Conservation (phyloP, 2,329 filamentous ascomycete genomes). For the Geoglossum cookeanum region DNA sequence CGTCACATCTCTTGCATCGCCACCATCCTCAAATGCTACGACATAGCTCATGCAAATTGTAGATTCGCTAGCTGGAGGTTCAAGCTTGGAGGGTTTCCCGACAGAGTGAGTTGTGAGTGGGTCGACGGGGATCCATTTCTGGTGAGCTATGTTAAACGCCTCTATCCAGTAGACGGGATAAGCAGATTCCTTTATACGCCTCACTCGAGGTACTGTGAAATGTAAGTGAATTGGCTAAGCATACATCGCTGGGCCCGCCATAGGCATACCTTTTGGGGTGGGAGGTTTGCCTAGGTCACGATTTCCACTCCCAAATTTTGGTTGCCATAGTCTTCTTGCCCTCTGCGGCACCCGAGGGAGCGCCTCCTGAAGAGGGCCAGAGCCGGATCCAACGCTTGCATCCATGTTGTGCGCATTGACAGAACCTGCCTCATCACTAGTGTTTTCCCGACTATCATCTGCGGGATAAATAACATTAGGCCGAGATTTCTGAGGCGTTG, state of each 20-base stretch:
- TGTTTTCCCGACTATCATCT: background rate
- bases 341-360: background rate
- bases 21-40: constrained; percentile 67
- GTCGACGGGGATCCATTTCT: constrained; percentile 85
- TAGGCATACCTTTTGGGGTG: constrained; percentile 2
- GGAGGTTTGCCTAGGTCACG: background rate
- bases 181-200: constrained; percentile 44
- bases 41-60: constrained; percentile 69
- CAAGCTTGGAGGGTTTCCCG: constrained; percentile 55
- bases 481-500: constrained; percentile 23
- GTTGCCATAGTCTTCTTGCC: constrained; percentile 4
- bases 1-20: constrained; percentile 66
- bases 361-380: background rate
- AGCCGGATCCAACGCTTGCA: background rate
- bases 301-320: background rate
- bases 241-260: background rate
- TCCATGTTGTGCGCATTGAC: background rate
- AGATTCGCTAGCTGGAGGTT: constrained; percentile 62
- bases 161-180: constrained; percentile 92
- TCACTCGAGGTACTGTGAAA: constrained; percentile 17
- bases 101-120: constrained; percentile 64
- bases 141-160: constrained; percentile 63
- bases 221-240: constrained; percentile 7
- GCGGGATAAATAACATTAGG: constrained; percentile 4
- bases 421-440: background rate